Evolutionary conservation across 2,329 filamentous ascomycete species (phyloP).

Genomic region (Metarhizium sp.): DNA sequence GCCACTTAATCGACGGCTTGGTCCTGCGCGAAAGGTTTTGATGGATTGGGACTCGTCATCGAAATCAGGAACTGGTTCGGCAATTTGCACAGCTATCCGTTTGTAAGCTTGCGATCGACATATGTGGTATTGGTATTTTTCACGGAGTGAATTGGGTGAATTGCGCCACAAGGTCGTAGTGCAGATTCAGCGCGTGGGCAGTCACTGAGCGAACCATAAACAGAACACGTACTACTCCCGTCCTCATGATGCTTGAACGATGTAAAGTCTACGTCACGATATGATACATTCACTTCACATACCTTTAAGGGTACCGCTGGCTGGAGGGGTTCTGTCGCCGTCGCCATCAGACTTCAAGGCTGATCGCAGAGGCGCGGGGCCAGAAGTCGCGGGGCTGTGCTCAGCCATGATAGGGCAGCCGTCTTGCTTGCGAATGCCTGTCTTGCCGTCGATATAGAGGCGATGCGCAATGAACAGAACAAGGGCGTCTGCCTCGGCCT

Average conservation of each 20-base stretch:
- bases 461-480: neutral
- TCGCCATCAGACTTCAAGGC: conserved; percentile 36
- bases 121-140: neutral
- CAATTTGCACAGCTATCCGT: conserved; percentile 44
- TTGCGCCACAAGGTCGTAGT: neutral
- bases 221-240: neutral
- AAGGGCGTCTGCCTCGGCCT: neutral
- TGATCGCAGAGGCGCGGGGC: conserved; percentile 27
- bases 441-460: neutral
- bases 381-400: conserved; percentile 12
- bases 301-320: conserved; percentile 34
- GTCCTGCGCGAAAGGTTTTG: conserved; percentile 23
- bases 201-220: neutral
- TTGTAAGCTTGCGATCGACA: conserved; percentile 13
- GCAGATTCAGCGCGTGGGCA: neutral
- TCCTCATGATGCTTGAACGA: neutral
- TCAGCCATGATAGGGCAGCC: conserved; percentile 16
- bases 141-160: neutral
- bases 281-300: neutral
- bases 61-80: conserved; percentile 35
- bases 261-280: neutral
- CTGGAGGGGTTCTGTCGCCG: conserved; percentile 23
- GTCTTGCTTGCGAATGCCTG: neutral
- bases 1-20: conserved; percentile 24
- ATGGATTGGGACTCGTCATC: conserved; percentile 22